Evolutionary conservation across 2,329 filamentous ascomycete genomes (phyloP).

Genomic region (Aspergillus viridinutans): DNA sequence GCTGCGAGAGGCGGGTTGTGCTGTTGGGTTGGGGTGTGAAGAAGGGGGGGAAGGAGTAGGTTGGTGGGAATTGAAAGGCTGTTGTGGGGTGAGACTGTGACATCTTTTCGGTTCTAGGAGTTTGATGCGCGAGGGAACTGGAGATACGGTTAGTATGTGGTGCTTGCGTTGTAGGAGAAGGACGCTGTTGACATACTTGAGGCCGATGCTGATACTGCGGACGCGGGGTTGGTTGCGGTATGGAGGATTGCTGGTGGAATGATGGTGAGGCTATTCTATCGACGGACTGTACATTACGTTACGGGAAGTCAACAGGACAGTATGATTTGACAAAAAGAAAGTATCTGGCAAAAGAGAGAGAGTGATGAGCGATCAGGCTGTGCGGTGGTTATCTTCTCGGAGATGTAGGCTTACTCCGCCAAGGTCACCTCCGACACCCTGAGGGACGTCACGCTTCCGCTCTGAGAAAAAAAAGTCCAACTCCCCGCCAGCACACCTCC

Average conservation of each 20-base stretch:
- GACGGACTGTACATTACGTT: not conserved
- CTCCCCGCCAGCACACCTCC: not conserved
- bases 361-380: no score
- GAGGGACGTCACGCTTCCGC: not conserved
- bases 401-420: not conserved
- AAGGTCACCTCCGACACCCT: not conserved
- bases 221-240: no score
- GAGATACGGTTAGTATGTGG: not conserved
- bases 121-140: not conserved
- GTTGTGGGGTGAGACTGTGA: constrained; percentile 3
- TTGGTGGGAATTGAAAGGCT: constrained; percentile 38
- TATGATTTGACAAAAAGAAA: not conserved
- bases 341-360: not conserved
- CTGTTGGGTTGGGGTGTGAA: constrained; percentile 46
- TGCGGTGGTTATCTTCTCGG: no score
- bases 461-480: not conserved
- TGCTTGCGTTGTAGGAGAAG: no score
- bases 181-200: not conserved
- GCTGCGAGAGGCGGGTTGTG: constrained; percentile 47
- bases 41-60: constrained; percentile 52
- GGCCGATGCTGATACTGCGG: not conserved
- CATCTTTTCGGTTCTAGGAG: not conserved
- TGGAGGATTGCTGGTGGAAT: no score
- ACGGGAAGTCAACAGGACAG: not conserved
- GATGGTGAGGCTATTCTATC: not conserved